Percentiles rank a stretch among this genome's conserved stretches.
Conservation (phyloP, 179 eudicot genomes). For the Silene vulgaris region DNA sequence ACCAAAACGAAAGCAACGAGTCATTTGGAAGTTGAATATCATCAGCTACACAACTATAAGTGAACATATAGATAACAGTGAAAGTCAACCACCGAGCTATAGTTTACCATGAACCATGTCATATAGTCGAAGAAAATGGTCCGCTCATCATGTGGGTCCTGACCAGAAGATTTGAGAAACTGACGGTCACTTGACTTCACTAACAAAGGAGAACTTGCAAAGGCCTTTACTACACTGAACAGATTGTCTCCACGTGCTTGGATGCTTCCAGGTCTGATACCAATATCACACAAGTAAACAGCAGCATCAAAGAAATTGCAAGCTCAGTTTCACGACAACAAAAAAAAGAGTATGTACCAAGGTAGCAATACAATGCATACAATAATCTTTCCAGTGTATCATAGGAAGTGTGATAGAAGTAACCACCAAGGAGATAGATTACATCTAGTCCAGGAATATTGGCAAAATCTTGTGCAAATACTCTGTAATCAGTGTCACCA, state of each 20-base stretch:
- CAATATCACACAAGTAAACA: conserved; percentile 36
- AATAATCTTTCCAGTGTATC: conserved; percentile 88
- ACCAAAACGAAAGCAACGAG: conserved; percentile 10
- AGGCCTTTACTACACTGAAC: conserved; percentile 66
- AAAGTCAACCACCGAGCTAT: neutral
- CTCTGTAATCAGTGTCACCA: conserved; percentile 97
- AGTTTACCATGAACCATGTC: conserved; percentile 73
- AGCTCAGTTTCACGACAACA: conserved; percentile 23
- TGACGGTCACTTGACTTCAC: conserved; percentile 54
- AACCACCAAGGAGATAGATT: conserved; percentile 88
- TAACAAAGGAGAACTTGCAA: conserved; percentile 60
- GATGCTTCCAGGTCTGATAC: conserved; percentile 86
- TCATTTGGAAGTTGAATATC: conserved; percentile 20
- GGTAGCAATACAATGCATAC: conserved; percentile 51
- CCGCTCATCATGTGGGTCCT: conserved; percentile 41
- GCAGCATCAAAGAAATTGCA: conserved; percentile 21
- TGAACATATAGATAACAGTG: conserved; percentile 14
- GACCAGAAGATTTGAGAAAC: conserved; percentile 35
- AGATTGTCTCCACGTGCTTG: conserved; percentile 98
- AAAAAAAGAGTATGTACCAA: conserved; percentile 43
- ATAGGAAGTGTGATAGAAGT: conserved; percentile 80
- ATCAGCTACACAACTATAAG: neutral
- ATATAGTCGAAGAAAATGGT: conserved; percentile 83
- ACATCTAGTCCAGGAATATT: conserved; percentile 91
- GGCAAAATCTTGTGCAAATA: conserved; percentile 76